Percentiles rank a stretch among this genome's conserved stretches.
Conservation (phyloP, 2,329 filamentous ascomycete species). For the Trichoderma atroviride region DNA sequence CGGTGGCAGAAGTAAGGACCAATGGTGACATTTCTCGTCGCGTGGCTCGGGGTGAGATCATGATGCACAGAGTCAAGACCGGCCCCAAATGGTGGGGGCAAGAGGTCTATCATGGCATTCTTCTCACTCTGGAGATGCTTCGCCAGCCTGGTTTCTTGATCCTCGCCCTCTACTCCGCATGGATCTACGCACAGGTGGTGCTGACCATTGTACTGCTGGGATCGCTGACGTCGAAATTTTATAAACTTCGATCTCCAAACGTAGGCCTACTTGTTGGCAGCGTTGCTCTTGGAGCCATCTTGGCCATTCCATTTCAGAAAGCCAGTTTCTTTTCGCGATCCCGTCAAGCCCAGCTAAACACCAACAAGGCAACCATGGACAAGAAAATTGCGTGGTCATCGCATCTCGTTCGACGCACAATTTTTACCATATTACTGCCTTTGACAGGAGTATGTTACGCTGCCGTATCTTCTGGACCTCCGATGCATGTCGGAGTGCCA, state of each 20-base stretch:
- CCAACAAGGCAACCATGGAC: conserved; percentile 68
- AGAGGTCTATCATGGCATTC: conserved; percentile 71
- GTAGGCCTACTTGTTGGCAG: conserved; percentile 69
- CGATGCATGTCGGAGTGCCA: conserved; percentile 63
- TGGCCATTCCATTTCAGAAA: conserved; percentile 74
- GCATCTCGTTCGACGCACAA: conserved; percentile 67
- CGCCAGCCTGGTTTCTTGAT: conserved; percentile 73
- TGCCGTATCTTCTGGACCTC: conserved; percentile 64
- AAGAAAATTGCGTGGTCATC: conserved; percentile 69
- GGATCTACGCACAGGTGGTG: conserved; percentile 78
- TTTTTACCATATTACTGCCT: conserved; percentile 70
- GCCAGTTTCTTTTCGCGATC: conserved; percentile 69
- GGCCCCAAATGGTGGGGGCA: conserved; percentile 78
- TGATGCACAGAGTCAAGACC: conserved; percentile 71
- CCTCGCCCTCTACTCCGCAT: conserved; percentile 71
- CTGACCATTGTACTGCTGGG: conserved; percentile 73
- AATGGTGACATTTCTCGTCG: conserved; percentile 57
- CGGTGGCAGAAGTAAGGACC: conserved; percentile 64
- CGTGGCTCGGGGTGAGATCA: conserved; percentile 72
- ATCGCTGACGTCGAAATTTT: conserved; percentile 69
- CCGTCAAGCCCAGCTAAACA: conserved; percentile 59
- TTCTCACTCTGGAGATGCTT: conserved; percentile 70
- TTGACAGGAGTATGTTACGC: conserved; percentile 69
- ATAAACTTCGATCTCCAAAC: conserved; percentile 63
- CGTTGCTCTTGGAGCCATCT: conserved; percentile 67